Evolutionary conservation across 1,139 yeast genomes (phyloP).

Genomic region (Suhomyces maxii): DNA sequence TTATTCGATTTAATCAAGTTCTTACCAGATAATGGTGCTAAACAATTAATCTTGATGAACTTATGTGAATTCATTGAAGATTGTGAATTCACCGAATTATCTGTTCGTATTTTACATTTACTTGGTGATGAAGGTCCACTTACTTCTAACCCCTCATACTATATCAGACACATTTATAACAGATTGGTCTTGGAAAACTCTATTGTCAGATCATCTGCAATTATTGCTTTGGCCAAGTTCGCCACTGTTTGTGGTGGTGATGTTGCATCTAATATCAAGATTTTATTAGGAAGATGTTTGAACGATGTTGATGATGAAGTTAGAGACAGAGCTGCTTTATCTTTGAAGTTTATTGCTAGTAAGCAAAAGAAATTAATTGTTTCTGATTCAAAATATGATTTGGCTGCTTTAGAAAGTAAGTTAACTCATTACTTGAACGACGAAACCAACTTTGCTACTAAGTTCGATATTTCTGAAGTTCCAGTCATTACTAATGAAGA

Average conservation of each 20-base stretch:
- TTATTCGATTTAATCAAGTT: slow-evolving; percentile 86
- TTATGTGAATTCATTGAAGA: slow-evolving; percentile 97
- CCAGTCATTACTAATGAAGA: slow-evolving; percentile 66
- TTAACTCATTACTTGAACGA: slow-evolving; percentile 70
- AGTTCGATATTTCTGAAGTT: slow-evolving; percentile 72
- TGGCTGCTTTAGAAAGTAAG: slow-evolving; percentile 74
- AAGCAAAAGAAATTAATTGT: slow-evolving; percentile 58
- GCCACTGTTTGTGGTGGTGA: slow-evolving; percentile 74
- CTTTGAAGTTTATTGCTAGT: slow-evolving; percentile 64
- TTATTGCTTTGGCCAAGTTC: slow-evolving; percentile 87
- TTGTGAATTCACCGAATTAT: slow-evolving; percentile 92
- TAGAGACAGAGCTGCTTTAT: slow-evolving; percentile 93
- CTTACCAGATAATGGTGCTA: slow-evolving; percentile 71
- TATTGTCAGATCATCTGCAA: slow-evolving; percentile 93
- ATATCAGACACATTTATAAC: slow-evolving; percentile 94
- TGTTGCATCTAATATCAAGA: slow-evolving; percentile 68
- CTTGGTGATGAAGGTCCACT: slow-evolving; percentile 94
- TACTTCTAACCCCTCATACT: slow-evolving; percentile 82
- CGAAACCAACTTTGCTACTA: slow-evolving; percentile 54
- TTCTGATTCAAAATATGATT: slow-evolving; percentile 69
- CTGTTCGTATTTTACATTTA: slow-evolving; percentile 86
- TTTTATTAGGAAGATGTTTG: slow-evolving; percentile 77
- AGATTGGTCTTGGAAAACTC: slow-evolving; percentile 95
- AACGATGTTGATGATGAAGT: slow-evolving; percentile 95
- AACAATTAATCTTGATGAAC: slow-evolving; percentile 81